A percentile compares a stretch with the other conserved stretches of the same genome.
Conservation (phyloP, 495 filamentous ascomycete species). For the Wilcoxina mikolae region DNA sequence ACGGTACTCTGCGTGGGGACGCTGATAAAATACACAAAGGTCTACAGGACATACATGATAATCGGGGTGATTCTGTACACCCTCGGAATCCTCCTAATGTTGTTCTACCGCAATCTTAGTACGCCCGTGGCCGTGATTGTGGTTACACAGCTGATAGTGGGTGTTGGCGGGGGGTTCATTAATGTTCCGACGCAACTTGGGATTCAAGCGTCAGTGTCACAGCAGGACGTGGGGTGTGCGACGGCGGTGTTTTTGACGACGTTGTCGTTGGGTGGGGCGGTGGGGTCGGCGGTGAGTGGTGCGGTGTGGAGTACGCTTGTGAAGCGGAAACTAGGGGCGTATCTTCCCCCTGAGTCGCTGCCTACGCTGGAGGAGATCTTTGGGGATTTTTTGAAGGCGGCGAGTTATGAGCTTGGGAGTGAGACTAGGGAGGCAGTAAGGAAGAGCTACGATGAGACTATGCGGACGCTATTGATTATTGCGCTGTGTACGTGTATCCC, state of each 20-base stretch:
- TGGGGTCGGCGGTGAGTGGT: constrained; percentile 52
- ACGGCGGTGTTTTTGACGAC: constrained; percentile 53
- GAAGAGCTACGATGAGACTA: constrained; percentile 46
- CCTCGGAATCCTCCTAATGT: constrained; percentile 47
- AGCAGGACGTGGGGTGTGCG: constrained; percentile 51
- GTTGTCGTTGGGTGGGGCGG: constrained; percentile 52
- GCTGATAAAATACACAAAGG: constrained; percentile 45
- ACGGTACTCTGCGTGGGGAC: constrained; percentile 46
- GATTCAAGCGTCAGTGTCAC: constrained; percentile 48
- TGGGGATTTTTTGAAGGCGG: constrained; percentile 41
- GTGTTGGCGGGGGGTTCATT: constrained; percentile 49
- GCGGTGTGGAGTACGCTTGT: constrained; percentile 50
- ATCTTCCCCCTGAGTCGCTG: constrained; percentile 35
- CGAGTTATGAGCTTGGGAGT: constrained; percentile 41
- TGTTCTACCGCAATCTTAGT: constrained; percentile 41
- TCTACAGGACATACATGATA: constrained; percentile 46
- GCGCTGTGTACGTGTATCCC: constrained; percentile 41
- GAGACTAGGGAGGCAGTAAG: constrained; percentile 43
- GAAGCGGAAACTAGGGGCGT: constrained; percentile 40
- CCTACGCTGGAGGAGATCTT: constrained; percentile 40
- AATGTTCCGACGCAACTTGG: constrained; percentile 51
- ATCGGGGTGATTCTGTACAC: constrained; percentile 45
- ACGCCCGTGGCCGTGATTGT: constrained; percentile 42
- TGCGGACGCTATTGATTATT: constrained; percentile 41
- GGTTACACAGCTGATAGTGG: constrained; percentile 48